Evolutionary conservation across 352 stramenopile genomes (phyloP).

Genomic region (Phytophthora vignae): DNA sequence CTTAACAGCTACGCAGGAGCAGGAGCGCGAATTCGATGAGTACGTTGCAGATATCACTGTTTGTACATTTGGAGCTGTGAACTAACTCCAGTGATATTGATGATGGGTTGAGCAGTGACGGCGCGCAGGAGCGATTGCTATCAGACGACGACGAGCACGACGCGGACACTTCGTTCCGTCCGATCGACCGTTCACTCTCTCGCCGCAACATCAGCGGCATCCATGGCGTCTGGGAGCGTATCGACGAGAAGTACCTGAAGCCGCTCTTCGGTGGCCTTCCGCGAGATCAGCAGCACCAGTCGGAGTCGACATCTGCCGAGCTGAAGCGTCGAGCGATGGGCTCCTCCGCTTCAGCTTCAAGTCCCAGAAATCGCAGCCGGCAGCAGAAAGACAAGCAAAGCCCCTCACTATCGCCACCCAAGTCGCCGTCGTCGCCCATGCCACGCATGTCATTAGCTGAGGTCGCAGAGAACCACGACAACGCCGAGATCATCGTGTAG

Average conservation of each 20-base stretch:
- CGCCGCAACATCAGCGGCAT: slow-evolving; percentile 58
- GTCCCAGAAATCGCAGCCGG: slow-evolving; percentile 14
- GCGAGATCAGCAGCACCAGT: slow-evolving; percentile 35
- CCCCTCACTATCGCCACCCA: slow-evolving; percentile 20
- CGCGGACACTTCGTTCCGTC: slow-evolving; percentile 54
- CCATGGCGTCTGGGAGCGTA: slow-evolving; percentile 62
- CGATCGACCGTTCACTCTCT: slow-evolving; percentile 37
- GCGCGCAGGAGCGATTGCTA: slow-evolving; percentile 63
- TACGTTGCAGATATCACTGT: slow-evolving; percentile 32
- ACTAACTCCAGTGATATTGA: background rate
- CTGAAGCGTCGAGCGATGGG: slow-evolving; percentile 29
- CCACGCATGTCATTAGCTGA: slow-evolving; percentile 59
- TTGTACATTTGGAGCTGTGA: background rate
- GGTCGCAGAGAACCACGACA: slow-evolving; percentile 61
- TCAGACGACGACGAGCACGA: slow-evolving; percentile 63
- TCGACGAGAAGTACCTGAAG: slow-evolving; percentile 83
- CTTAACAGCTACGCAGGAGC: slow-evolving; percentile 52
- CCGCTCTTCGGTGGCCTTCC: slow-evolving; percentile 67
- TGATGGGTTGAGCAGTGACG: slow-evolving; percentile 33
- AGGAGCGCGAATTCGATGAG: slow-evolving; percentile 56
- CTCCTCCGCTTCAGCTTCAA: slow-evolving; percentile 8
- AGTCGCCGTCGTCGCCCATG: slow-evolving; percentile 26
- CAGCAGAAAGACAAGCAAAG: slow-evolving; percentile 20
- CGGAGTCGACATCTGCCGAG: slow-evolving; percentile 24
- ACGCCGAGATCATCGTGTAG: slow-evolving; percentile 38